phyloP scores from a whole-genome alignment of 2,329 filamentous ascomycete genomes.

The Alternaria rosae region DNA sequence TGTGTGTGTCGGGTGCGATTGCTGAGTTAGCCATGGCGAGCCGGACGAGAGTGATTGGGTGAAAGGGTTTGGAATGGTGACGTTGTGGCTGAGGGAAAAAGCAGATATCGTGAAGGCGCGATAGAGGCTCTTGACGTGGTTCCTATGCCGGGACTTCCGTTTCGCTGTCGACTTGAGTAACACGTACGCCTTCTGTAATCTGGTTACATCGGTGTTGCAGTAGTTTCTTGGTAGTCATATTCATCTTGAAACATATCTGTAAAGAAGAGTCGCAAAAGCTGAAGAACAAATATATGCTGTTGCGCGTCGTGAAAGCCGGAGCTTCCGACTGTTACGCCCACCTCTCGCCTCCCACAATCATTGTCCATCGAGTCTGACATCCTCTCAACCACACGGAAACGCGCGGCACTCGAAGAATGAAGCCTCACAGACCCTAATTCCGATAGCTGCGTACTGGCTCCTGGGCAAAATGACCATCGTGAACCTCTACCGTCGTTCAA shows the following conservation, averaged over 20 bases:
- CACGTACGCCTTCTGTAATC: background rate
- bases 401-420: background rate
- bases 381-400: background rate
- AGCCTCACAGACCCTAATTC: background rate
- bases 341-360: background rate
- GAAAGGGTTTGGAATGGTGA: constrained; percentile 1
- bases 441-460: background rate
- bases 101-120: constrained; percentile 8
- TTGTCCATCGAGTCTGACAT: background rate
- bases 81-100: constrained; percentile 8
- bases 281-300: background rate
- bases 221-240: background rate
- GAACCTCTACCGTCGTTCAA: background rate
- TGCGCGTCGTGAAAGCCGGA: background rate
- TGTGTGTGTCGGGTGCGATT: background rate
- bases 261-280: background rate
- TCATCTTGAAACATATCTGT: background rate
- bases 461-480: background rate
- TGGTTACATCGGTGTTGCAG: constrained; percentile 1
- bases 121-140: background rate
- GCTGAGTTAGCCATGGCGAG: background rate
- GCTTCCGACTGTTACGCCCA: background rate
- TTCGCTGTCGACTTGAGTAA: background rate
- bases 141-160: background rate
- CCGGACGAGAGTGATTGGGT: background rate